Conservation (phyloP, 2,329 filamentous ascomycete genomes). For the Chaetothyriales sp. region DNA sequence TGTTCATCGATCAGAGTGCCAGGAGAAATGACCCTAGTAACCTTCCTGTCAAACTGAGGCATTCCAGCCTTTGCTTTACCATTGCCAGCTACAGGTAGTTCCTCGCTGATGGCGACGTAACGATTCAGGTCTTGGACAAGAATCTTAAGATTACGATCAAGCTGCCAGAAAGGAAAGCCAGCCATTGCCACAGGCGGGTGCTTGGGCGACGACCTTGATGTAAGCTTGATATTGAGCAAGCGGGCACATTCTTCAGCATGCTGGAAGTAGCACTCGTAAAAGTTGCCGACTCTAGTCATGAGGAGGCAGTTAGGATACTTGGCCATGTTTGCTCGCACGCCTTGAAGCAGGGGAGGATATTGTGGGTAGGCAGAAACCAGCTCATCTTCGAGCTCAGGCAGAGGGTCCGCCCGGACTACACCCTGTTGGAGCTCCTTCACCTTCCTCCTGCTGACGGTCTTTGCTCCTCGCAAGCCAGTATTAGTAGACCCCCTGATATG, state of each 20-base stretch:
- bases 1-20: slow-evolving; percentile 95
- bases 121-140: slow-evolving; percentile 82
- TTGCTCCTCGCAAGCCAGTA: slow-evolving; percentile 5
- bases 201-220: slow-evolving; percentile 60
- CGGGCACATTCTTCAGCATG: slow-evolving; percentile 84
- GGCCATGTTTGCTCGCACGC: slow-evolving; percentile 77
- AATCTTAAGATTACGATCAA: slow-evolving; percentile 84
- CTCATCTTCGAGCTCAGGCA: slow-evolving; percentile 30
- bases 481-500: neutral
- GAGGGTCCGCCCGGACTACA: slow-evolving; percentile 31
- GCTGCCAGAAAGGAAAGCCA: slow-evolving; percentile 83
- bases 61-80: slow-evolving; percentile 63
- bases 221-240: slow-evolving; percentile 74
- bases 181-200: slow-evolving; percentile 64
- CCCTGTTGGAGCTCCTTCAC: slow-evolving; percentile 45
- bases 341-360: slow-evolving; percentile 81
- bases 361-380: slow-evolving; percentile 30
- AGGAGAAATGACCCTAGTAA: slow-evolving; percentile 79
- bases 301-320: slow-evolving; percentile 84
- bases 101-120: slow-evolving; percentile 88
- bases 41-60: slow-evolving; percentile 68
- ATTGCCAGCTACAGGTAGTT: slow-evolving; percentile 62
- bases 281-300: slow-evolving; percentile 81
- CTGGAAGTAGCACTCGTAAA: slow-evolving; percentile 96
- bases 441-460: slow-evolving; percentile 19